A percentile compares a stretch with the other conserved stretches of the same genome.
Evolutionary conservation across 202 grass and related monocot genomes (phyloP).

Genomic region (Carex arenaria): DNA sequence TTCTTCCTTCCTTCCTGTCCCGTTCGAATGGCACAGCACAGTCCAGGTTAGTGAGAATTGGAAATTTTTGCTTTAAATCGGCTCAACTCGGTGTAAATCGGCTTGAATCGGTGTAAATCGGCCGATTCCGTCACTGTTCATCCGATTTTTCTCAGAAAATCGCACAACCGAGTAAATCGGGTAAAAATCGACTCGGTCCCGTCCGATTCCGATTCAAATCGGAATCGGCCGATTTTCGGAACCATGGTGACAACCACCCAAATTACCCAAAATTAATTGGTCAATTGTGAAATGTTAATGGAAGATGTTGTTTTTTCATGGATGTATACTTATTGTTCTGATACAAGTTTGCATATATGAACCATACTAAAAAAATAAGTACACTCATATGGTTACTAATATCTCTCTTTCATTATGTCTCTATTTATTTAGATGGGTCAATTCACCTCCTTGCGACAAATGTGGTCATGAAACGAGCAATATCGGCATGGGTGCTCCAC

Average conservation of each 20-base stretch:
- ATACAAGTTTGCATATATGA: neutral
- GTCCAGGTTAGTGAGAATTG: too few species aligned
- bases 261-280: neutral
- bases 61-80: too few species aligned
- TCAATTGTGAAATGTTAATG: neutral
- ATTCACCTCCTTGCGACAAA: slow-evolving; percentile 73
- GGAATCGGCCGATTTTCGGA: too few species aligned
- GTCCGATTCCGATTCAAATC: too few species aligned
- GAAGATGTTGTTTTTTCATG: neutral
- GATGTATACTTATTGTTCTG: neutral
- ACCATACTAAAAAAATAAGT: neutral
- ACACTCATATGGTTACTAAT: neutral
- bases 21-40: too few species aligned
- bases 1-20: too few species aligned
- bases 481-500: slow-evolving; percentile 62
- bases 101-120: too few species aligned
- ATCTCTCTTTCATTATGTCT: neutral
- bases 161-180: too few species aligned
- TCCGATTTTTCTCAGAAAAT: too few species aligned
- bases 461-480: slow-evolving; percentile 61
- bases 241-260: neutral
- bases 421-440: slow-evolving; percentile 67
- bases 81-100: too few species aligned
- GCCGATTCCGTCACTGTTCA: too few species aligned
- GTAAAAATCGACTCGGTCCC: too few species aligned